Evolutionary conservation across 768 basidiomycete species (phyloP), one percentile per base, ranked within the genome.

Genomic region (Tylopilus plumbeoviolaceoides): DNA sequence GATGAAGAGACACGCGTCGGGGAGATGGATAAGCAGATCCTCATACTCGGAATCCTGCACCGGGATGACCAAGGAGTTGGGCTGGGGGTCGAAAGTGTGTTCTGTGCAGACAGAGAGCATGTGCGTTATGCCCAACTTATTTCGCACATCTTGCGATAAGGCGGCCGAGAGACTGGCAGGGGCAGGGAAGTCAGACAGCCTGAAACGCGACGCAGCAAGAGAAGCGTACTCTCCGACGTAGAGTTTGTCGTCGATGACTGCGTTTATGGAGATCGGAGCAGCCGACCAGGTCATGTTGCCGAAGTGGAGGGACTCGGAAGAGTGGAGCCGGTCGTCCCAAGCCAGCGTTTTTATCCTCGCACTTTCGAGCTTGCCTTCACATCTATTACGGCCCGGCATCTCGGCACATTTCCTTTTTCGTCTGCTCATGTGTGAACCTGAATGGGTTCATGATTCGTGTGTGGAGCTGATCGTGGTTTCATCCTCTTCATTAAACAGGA

Each of bases 1-100:
- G 28, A 90, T 87, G 64, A 87, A 90, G 14, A 61, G 66, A 60
- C 83, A 84, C 10, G 82, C 75, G 17, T 64, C 54, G 4, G 84
- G 81, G 2, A 90, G 71, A 58, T 85, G 77, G n/a, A 84, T 80
- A 15, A 89, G 78, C 23, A 90, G 73, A 57, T 81, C 76, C 51
- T 77, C 78, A 40, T 75, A 75, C 57, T 78, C 76, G 0, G 73
- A 73, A 60, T 79, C 78, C 57, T 80, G 67, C 18, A 79, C 69
- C 10, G 59, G 48, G 21, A 70, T 57, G 9, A 70, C 62, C 53
- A 69, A 58, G 18, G 59, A 75, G 45, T 75, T 71, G 15, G 68
- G 64, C 7, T 68, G 72, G 1, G 73, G 72, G 17, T 66, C 57
- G 14, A 80, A 78, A 1, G 73, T 66, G 52, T 73, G 74, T n/a